phyloP scores from a whole-genome alignment of 495 filamentous ascomycete genomes.

The Endocarpon pusillum region DNA sequence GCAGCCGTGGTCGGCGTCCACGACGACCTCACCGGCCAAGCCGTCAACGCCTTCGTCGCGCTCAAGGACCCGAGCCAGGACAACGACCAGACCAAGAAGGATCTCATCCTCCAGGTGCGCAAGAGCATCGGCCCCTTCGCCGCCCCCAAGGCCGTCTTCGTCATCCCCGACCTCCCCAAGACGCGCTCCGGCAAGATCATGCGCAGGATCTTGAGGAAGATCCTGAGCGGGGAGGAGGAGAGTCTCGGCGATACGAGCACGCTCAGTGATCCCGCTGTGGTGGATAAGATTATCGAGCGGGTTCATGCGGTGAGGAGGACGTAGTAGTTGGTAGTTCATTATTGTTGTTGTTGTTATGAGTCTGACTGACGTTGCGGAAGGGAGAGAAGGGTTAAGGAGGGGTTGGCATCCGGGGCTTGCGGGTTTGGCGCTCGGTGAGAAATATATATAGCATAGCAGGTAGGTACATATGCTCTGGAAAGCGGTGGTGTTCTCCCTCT shows the following conservation, averaged over 20 bases:
- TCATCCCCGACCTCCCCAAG: conserved; percentile 88
- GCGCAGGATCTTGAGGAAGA: conserved; percentile 92
- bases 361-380: too few relatives aligned
- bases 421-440: too few relatives aligned
- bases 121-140: conserved; percentile 96
- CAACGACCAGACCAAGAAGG: conserved; percentile 73
- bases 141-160: conserved; percentile 80
- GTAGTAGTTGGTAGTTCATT: conserved; percentile 17
- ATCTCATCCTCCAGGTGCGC: conserved; percentile 83
- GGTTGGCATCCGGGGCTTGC: too few relatives aligned
- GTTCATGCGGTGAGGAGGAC: conserved; percentile 50
- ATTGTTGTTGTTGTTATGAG: too few relatives aligned
- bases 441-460: too few relatives aligned
- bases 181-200: conserved; percentile 97
- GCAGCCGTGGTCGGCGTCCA: conserved; percentile 86
- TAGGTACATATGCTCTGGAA: too few relatives aligned
- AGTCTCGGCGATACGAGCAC: conserved; percentile 87
- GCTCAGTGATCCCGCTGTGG: conserved; percentile 75
- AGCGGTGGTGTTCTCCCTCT: too few relatives aligned
- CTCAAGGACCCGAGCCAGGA: conserved; percentile 75
- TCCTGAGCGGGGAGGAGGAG: conserved; percentile 90
- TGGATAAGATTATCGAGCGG: conserved; percentile 70
- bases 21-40: conserved; percentile 90
- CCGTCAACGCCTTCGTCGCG: conserved; percentile 90
- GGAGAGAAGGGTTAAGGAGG: too few relatives aligned